A percentile compares a stretch with the other conserved stretches of the same genome.
These are phyloP conservation scores for Albizia julibrissin DNA, from an alignment of 306 rosid species.

Conservation along the genomic window DNA sequence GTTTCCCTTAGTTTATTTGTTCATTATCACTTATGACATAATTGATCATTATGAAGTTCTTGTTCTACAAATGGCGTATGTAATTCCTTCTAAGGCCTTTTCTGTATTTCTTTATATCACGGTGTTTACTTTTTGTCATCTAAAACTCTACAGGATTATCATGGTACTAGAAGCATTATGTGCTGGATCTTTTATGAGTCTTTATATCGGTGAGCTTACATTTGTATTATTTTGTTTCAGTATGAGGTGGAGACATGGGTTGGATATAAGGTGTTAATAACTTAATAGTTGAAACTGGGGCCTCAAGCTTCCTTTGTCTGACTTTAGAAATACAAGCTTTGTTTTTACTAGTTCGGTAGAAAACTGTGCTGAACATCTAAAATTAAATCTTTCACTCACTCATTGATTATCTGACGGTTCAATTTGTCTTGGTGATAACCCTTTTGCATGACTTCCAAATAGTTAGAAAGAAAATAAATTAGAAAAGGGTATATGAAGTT, in stretches of 20 bases:
- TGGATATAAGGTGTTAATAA: conserved; percentile 1
- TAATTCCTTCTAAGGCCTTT: not conserved
- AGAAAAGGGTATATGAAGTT: not conserved
- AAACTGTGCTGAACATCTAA: not conserved
- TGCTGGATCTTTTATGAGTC: conserved; percentile 83
- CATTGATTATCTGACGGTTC: not conserved
- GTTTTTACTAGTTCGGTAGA: not conserved
- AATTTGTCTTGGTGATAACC: not conserved
- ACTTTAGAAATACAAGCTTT: conserved; percentile 1
- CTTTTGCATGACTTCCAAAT: not conserved
- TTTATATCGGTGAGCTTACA: conserved; percentile 68
- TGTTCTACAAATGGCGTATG: conserved; percentile 13
- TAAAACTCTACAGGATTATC: conserved; percentile 71
- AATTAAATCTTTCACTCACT: not conserved
- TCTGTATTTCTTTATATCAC: conserved; percentile 10
- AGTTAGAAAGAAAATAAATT: not conserved
- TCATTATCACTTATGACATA: conserved; percentile 1
- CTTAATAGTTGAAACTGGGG: not conserved
- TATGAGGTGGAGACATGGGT: not conserved
- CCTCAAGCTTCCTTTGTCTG: not conserved
- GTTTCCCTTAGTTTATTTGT: conserved; percentile 1
- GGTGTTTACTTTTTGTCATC: conserved; percentile 26
- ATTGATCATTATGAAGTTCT: conserved; percentile 13
- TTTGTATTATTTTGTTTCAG: not conserved
- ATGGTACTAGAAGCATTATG: conserved; percentile 86